Evolutionary conservation across 116 monocot genomes (phyloP).

Genomic region (Iris pallida): DNA sequence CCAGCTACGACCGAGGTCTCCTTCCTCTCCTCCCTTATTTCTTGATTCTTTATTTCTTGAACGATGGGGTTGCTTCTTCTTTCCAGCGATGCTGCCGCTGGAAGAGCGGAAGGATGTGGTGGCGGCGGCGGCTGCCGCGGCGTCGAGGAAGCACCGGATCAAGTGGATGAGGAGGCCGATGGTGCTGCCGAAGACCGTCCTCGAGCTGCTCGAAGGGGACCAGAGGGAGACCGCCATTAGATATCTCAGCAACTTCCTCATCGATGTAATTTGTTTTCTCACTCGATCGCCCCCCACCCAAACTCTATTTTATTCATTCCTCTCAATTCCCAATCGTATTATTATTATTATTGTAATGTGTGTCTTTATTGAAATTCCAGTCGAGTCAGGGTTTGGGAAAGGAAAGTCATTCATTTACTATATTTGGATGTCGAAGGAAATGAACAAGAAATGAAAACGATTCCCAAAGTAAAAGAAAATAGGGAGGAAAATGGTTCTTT

Average conservation of each 20-base stretch:
- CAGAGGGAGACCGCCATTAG: conserved; percentile 46
- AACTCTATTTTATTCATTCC: too few species aligned
- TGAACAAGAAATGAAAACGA: too few species aligned
- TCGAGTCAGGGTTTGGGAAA: too few species aligned
- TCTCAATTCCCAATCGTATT: too few species aligned
- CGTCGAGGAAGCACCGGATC: conserved; percentile 33
- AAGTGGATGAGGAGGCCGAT: conserved; percentile 47
- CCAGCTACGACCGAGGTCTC: conserved; percentile 33
- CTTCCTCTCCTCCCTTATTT: not conserved
- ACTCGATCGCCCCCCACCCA: too few species aligned
- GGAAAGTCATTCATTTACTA: too few species aligned
- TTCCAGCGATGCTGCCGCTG: not conserved
- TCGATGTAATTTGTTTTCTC: conserved; percentile 32
- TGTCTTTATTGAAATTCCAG: too few species aligned
- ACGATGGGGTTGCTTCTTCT: not conserved
- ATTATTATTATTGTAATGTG: too few species aligned
- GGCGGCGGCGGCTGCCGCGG: conserved; percentile 12
- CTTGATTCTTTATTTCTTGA: not conserved
- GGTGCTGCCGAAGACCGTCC: conserved; percentile 36
- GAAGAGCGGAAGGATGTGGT: too few species aligned
- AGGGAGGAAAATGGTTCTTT: too few species aligned
- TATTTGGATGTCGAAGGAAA: too few species aligned
- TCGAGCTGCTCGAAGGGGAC: conserved; percentile 41
- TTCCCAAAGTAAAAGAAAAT: too few species aligned
- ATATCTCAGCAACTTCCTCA: conserved; percentile 42